Base-by-base conservation (phyloP, 306 rosid genomes). In the Leucaena leucocephala region DNA sequence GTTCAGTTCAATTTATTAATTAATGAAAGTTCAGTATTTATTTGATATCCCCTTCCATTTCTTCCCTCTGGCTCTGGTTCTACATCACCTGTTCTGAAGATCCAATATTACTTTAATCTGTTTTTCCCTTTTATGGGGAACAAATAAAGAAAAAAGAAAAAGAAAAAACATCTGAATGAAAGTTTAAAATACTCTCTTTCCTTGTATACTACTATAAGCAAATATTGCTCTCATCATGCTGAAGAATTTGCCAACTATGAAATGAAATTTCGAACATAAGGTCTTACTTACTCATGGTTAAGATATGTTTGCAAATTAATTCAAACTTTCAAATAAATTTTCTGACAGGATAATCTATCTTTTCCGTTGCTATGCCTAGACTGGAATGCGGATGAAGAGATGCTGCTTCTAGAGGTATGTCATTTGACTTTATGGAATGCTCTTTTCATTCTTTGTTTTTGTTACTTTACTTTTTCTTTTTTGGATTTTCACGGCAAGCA, bases 351-450 rank as follows among this genome's bases (percentile, higher is more conserved):
- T 76, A 94, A 94, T 87, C 90, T 94, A 74, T 85, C 90, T 74
- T 92, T 94, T 91, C 97, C 98, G 27, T 92, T 94, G 69, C 67
- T 92, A 77, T 87, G 93, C 86, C 90, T 87, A 39, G 98, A 94
- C 49, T 94, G 98, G 98, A 92, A 89, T 84, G 90, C 89, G 36
- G 98, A 91, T 75, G 98, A 92, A 77, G 98, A 92, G 87, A 90
- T 89, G 78, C 76, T 92, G 80, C 93, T 92, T 79, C 78, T 94
- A 46, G 97, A 94, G 93, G 97, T 91, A 76, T 68, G 72, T 42
- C 76, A 19, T 77, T 74, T 74, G 71, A 85, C 67, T 55, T 39
- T 2, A 15, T 48, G 65, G 70, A 84, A 67, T 64, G 72, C 67
- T 22, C 22, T 39, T 13, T 14, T 14, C 22, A 4, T 6, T 21